These are phyloP conservation scores for Trapa incisa DNA, from an alignment of 345 rosid species.

Conservation along the genomic window DNA sequence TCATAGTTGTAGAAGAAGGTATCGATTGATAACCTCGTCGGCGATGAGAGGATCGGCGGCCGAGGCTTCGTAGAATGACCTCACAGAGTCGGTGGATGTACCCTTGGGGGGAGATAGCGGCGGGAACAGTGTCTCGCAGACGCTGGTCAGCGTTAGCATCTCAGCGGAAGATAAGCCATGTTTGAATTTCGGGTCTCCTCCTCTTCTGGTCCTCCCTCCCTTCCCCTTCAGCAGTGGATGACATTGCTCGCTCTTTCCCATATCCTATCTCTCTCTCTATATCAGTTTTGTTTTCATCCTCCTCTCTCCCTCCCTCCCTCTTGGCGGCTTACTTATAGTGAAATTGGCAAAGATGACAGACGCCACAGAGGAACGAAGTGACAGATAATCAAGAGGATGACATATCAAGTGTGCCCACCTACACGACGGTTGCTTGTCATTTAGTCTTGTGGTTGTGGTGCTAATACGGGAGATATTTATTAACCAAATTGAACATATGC, in stretches of 20 bases:
- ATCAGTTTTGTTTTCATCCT: too few relatives aligned
- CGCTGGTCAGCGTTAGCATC: conserved; percentile 33
- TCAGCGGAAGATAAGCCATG: conserved; percentile 38
- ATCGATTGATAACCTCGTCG: conserved; percentile 22
- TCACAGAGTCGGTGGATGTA: conserved; percentile 8
- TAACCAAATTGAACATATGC: too few relatives aligned
- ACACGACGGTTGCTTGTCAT: too few relatives aligned
- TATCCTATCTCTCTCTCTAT: not conserved
- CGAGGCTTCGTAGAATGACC: conserved; percentile 34
- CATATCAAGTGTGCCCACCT: too few relatives aligned
- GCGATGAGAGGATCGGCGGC: conserved; percentile 28
- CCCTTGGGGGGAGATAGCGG: conserved; percentile 11
- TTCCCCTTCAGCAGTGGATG: conserved; percentile 28
- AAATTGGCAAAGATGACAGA: not conserved
- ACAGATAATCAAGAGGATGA: too few relatives aligned
- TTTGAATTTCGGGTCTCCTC: conserved; percentile 9
- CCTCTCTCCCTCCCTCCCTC: not conserved
- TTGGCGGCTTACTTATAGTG: not conserved
- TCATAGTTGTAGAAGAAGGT: not conserved
- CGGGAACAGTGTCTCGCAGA: conserved; percentile 52
- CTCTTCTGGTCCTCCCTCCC: not conserved
- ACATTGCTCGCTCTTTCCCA: conserved; percentile 8
- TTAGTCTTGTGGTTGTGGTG: too few relatives aligned
- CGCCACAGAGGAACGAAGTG: too few relatives aligned
- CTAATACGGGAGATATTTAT: too few relatives aligned